Conservation (phyloP, 2,329 filamentous ascomycete genomes). For the Nigrograna mackinnonii region DNA sequence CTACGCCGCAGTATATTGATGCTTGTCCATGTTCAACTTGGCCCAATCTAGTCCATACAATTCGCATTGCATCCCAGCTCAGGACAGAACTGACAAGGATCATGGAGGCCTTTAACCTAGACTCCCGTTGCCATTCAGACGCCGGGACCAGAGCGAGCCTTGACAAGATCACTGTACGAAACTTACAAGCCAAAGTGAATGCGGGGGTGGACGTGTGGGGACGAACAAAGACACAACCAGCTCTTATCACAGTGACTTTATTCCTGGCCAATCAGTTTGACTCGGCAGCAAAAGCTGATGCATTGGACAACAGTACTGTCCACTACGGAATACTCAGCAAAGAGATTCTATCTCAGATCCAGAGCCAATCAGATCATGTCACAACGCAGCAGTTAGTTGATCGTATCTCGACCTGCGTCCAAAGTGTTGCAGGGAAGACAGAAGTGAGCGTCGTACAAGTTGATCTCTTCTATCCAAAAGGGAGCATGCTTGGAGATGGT, state of each 20-base stretch:
- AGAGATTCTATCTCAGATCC: constrained; percentile 45
- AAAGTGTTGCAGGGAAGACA: constrained; percentile 27
- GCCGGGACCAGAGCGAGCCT: constrained; percentile 2
- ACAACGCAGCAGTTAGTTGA: background rate
- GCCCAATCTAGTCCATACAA: too few relatives aligned
- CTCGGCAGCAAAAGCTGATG: constrained; percentile 62
- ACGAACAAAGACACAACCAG: constrained; percentile 64
- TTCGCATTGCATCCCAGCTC: too few relatives aligned
- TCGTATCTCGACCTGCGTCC: constrained; percentile 15
- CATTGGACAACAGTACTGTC: constrained; percentile 69
- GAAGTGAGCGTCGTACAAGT: constrained; percentile 51
- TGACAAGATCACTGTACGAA: constrained; percentile 61
- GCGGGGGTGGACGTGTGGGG: constrained; percentile 73
- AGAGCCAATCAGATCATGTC: constrained; percentile 9
- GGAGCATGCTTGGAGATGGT: constrained; percentile 66
- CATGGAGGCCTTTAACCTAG: too few relatives aligned
- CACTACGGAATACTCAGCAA: constrained; percentile 77
- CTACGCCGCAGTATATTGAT: too few relatives aligned
- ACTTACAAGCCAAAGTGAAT: constrained; percentile 61
- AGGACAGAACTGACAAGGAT: too few relatives aligned
- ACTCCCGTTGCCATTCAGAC: too few relatives aligned
- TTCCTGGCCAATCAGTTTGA: constrained; percentile 60
- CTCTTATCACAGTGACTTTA: constrained; percentile 63
- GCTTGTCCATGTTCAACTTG: too few relatives aligned
- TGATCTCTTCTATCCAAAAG: constrained; percentile 66